Evolutionary conservation across 495 filamentous ascomycete genomes (phyloP).

Genomic region (Podospora anserina): DNA sequence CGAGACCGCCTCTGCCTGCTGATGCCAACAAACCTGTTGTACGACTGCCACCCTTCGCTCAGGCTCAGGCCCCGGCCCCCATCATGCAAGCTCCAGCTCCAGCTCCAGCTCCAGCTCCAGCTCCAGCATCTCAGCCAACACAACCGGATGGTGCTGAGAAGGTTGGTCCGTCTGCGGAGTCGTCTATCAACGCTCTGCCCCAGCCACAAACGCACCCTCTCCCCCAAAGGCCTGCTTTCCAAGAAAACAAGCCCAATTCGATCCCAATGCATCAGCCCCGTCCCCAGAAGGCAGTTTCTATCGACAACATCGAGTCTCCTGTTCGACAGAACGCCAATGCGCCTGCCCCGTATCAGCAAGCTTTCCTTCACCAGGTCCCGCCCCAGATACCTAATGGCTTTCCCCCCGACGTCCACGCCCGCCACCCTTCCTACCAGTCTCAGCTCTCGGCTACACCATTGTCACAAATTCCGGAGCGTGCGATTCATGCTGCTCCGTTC

Average conservation of each 20-base stretch:
- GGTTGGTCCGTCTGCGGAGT: conserved; percentile 21
- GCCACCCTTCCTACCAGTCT: conserved; percentile 70
- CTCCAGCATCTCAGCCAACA: neutral
- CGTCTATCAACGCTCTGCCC: conserved; percentile 50
- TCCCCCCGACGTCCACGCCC: conserved; percentile 58
- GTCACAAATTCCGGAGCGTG: conserved; percentile 91
- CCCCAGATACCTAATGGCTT: conserved; percentile 60
- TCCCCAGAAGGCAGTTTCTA: conserved; percentile 90
- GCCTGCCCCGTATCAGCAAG: conserved; percentile 66
- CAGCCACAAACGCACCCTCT: conserved; percentile 58
- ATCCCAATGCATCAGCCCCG: conserved; percentile 95
- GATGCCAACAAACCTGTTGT: conserved; percentile 75
- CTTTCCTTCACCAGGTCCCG: conserved; percentile 90
- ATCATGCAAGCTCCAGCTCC: conserved; percentile 20
- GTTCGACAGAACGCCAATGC: conserved; percentile 63
- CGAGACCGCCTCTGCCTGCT: conserved; percentile 57
- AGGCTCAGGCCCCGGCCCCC: conserved; percentile 38
- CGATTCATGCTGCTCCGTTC: conserved; percentile 88
- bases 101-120: conserved; percentile 19
- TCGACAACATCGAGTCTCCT: conserved; percentile 90
- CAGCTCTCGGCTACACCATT: conserved; percentile 84
- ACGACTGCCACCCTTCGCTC: conserved; percentile 69
- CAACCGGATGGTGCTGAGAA: conserved; percentile 22
- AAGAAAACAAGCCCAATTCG: conserved; percentile 69
- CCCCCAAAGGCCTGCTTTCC: conserved; percentile 69